These are phyloP conservation scores for Choiromyces venosus DNA, from an alignment of 495 filamentous ascomycete genomes.

Conservation along the genomic window DNA sequence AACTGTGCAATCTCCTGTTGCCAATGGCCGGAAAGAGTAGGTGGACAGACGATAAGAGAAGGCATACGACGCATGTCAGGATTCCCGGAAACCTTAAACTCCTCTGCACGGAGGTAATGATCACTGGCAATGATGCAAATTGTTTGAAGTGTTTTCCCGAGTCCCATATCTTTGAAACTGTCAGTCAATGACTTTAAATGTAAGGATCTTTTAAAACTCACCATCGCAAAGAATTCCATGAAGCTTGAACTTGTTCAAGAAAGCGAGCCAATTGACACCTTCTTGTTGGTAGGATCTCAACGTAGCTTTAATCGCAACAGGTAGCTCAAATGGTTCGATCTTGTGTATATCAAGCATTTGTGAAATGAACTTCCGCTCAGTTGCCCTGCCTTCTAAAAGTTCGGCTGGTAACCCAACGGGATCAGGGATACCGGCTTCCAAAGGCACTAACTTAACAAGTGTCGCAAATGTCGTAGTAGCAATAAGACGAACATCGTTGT, in stretches of 20 bases:
- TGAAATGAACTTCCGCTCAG: conserved; percentile 90
- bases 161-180: conserved; percentile 70
- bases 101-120: conserved; percentile 85
- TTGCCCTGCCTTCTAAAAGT: conserved; percentile 79
- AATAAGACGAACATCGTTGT: conserved; percentile 87
- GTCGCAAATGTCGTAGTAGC: conserved; percentile 97
- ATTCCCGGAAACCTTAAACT: conserved; percentile 71
- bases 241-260: conserved; percentile 94
- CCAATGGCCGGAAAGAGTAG: conserved; percentile 97
- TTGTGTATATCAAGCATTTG: conserved; percentile 95
- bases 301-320: conserved; percentile 93
- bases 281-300: conserved; percentile 96
- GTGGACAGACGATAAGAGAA: conserved; percentile 91
- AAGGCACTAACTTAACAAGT: conserved; percentile 94
- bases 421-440: conserved; percentile 95
- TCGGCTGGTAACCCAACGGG: conserved; percentile 86
- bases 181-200: conserved; percentile 16
- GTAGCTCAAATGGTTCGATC: conserved; percentile 86
- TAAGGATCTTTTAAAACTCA: conserved; percentile 17
- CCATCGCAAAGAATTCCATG: conserved; percentile 93
- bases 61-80: conserved; percentile 73
- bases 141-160: conserved; percentile 95
- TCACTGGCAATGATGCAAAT: conserved; percentile 97
- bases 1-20: conserved; percentile 93
- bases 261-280: conserved; percentile 97